Percentiles rank a stretch among this genome's conserved stretches.
These are phyloP conservation scores for Dichotomocladium elegans DNA, from an alignment of 371 early-diverging fungal genomes.

Conservation along the genomic window DNA sequence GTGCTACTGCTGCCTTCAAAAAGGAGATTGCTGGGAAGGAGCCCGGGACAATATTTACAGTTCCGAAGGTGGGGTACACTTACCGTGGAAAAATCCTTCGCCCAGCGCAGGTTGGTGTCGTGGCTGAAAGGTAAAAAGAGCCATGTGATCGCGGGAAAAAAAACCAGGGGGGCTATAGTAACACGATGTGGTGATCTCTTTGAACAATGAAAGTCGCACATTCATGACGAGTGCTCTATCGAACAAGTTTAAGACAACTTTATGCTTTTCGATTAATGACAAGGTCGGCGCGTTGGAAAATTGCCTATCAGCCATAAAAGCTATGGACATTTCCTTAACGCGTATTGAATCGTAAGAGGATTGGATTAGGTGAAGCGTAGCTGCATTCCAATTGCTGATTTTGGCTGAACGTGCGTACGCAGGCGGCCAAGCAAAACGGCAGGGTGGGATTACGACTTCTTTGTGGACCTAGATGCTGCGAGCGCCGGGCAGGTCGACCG, in stretches of 20 bases:
- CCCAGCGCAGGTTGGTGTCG: slow-evolving; percentile 96
- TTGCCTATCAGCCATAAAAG: slow-evolving; percentile 72
- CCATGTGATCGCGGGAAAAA: slow-evolving; percentile 15
- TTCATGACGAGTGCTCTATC: neutral
- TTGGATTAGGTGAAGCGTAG: no score
- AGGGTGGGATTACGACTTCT: slow-evolving; percentile 89
- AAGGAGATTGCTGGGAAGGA: slow-evolving; percentile 83
- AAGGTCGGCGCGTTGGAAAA: slow-evolving; percentile 84
- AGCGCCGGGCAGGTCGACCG: slow-evolving; percentile 49
- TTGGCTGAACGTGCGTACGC: no score
- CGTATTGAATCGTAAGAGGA: slow-evolving; percentile 83
- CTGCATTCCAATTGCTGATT: no score
- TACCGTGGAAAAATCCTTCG: slow-evolving; percentile 87
- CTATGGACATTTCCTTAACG: slow-evolving; percentile 77
- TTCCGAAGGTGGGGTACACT: slow-evolving; percentile 88
- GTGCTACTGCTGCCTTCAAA: slow-evolving; percentile 92
- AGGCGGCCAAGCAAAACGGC: slow-evolving; percentile 79
- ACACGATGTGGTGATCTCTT: no score
- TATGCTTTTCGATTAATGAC: slow-evolving; percentile 84
- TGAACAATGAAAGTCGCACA: no score
- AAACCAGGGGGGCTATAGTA: no score
- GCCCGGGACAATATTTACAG: slow-evolving; percentile 81
- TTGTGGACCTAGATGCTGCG: slow-evolving; percentile 79
- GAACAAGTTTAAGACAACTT: slow-evolving; percentile 43
- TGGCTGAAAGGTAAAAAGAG: slow-evolving; percentile 37